A percentile compares a stretch with the other conserved stretches of the same genome.
These are phyloP conservation scores for Gracilaria caudata DNA, from an alignment of 23 red algal species.

Conservation along the genomic window DNA sequence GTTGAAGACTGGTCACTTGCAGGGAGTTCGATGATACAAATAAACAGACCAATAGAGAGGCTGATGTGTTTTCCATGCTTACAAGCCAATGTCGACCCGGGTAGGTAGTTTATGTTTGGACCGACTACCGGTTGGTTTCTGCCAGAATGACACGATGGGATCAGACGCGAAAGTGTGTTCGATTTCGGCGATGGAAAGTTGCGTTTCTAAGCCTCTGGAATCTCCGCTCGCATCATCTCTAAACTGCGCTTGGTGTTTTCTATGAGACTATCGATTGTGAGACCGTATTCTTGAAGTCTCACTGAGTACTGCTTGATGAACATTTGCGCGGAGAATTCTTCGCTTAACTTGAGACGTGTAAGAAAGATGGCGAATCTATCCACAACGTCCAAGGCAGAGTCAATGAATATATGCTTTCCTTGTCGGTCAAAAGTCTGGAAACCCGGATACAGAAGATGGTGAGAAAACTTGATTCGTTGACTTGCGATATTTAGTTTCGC, in stretches of 20 bases:
- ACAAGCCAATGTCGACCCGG: not conserved
- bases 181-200: not conserved
- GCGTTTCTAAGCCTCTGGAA: constrained; percentile 2
- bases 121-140: no score
- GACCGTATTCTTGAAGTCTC: constrained; percentile 52
- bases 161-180: not conserved
- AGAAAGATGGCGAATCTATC: constrained; percentile 63
- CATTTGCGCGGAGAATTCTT: constrained; percentile 69
- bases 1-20: constrained; percentile 14
- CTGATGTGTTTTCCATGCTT: no score
- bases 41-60: not conserved
- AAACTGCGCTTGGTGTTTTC: constrained; percentile 56
- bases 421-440: constrained; percentile 48
- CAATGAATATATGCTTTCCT: constrained; percentile 55
- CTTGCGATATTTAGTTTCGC: not conserved
- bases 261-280: constrained; percentile 54
- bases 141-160: no score
- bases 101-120: no score
- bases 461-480: not conserved
- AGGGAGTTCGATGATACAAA: not conserved
- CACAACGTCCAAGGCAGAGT: constrained; percentile 57
- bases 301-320: constrained; percentile 67
- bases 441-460: not conserved
- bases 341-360: constrained; percentile 56
- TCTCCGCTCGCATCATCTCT: constrained; percentile 65